Evolutionary conservation across 1,139 yeast genomes (phyloP).

Genomic region (Debaryomyces robertsiae): DNA sequence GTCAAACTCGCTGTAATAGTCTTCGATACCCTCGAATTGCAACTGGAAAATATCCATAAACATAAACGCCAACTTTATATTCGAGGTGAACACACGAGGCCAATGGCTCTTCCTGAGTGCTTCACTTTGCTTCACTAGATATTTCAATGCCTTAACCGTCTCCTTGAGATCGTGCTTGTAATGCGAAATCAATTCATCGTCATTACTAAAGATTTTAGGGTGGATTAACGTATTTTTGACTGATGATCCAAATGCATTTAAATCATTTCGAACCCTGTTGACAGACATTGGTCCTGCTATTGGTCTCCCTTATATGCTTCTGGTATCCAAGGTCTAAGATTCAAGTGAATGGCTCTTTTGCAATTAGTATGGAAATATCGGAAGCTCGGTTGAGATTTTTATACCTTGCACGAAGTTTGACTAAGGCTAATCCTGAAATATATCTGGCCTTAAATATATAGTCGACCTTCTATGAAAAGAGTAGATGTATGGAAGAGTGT

Average conservation of each 20-base stretch:
- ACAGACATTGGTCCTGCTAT: constrained; percentile 6
- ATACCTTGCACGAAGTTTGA: constrained; percentile 4
- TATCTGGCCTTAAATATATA: too few relatives aligned
- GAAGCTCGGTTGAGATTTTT: constrained; percentile 3
- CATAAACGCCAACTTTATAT: constrained; percentile 33
- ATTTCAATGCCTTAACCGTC: constrained; percentile 47
- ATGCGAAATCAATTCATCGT: constrained; percentile 44
- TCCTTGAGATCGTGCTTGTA: constrained; percentile 49
- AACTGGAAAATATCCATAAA: constrained; percentile 44
- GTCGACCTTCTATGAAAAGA: too few relatives aligned
- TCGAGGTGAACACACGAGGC: constrained; percentile 38
- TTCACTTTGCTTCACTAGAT: constrained; percentile 37
- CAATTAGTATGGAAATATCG: constrained; percentile 4
- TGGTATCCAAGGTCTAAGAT: too few relatives aligned
- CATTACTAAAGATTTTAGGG: constrained; percentile 31
- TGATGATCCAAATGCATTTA: constrained; percentile 13
- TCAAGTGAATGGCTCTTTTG: neutral
- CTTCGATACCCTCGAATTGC: constrained; percentile 46
- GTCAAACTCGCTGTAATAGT: constrained; percentile 41
- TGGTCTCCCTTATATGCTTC: too few relatives aligned
- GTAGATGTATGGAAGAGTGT: too few relatives aligned
- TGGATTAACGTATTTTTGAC: constrained; percentile 23
- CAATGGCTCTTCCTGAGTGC: constrained; percentile 37
- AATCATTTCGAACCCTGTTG: constrained; percentile 5
- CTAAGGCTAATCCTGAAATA: too few relatives aligned